These are phyloP conservation scores for Vaccinium myrtillus DNA, from an alignment of 148 eudicot species.

Conservation along the genomic window DNA sequence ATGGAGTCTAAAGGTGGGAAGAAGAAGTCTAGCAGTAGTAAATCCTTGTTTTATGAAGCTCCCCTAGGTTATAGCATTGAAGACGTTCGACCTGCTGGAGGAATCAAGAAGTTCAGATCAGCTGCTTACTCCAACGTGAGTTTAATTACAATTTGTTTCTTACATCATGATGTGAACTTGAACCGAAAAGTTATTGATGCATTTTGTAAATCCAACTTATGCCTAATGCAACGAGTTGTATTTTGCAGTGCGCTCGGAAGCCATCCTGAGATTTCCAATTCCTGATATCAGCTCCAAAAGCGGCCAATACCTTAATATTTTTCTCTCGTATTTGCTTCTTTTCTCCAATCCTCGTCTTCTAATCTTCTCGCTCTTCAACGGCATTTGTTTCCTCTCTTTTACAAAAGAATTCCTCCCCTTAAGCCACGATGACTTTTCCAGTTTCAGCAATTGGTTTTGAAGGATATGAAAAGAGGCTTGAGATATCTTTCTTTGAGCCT, in stretches of 20 bases:
- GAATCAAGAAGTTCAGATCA: conserved; percentile 84
- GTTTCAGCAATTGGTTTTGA: conserved; percentile 67
- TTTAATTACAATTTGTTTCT: background rate
- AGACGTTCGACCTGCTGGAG: conserved; percentile 87
- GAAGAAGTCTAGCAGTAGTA: conserved; percentile 73
- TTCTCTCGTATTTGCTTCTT: background rate
- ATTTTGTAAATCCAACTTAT: background rate
- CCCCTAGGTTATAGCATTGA: conserved; percentile 92
- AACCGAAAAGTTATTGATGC: background rate
- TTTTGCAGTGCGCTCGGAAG: conserved; percentile 57
- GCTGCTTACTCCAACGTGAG: conserved; percentile 95
- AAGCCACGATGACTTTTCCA: conserved; percentile 40
- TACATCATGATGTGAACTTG: background rate
- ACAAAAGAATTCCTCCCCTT: background rate
- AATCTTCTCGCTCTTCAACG: conserved; percentile 18
- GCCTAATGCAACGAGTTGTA: background rate
- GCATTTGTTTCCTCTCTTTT: background rate
- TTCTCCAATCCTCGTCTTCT: conserved; percentile 13
- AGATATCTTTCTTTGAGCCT: conserved; percentile 50
- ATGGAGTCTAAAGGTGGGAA: conserved; percentile 82
- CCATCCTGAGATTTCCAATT: conserved; percentile 57
- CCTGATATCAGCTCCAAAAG: conserved; percentile 11
- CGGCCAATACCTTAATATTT: conserved; percentile 13
- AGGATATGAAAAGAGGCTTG: conserved; percentile 76
- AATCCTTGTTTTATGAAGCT: conserved; percentile 66